Evolutionary conservation across 176 grass and related monocot genomes (phyloP), one percentile per base, ranked within the genome.

Genomic region (Phoenix roebelenii): DNA sequence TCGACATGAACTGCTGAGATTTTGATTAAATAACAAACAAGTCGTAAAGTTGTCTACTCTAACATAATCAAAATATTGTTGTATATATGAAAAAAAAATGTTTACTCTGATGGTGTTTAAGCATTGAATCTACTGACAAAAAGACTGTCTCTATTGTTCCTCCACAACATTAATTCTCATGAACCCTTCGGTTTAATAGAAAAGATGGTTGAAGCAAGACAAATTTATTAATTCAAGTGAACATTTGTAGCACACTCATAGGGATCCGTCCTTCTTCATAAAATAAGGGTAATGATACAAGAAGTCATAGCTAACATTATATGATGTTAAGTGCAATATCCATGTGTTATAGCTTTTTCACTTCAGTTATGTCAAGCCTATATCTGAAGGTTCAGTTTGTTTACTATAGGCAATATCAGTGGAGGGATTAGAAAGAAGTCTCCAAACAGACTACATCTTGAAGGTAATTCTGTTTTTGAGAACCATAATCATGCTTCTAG

Each of bases 371-470:
- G 9, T n/a, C 60, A 28, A 25, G 15, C 16, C 15, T n/a, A 12
- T 30, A 18, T 54, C 24, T 66, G 50, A 66, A 3, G 19, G 48
- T 10, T 51, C 15, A 69, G 7, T 20, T 51, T 60, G 48, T 66
- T 15, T 74, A 55, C 62, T 12, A 25, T 49, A 95, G 85, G 85
- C 85, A 25, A 76, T 84, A 69, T 95, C 80, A 7, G 55, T 79
- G 52, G 71, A 89, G 48, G 90, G 90, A 39, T 71, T 95, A 81
- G 76, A 84, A 75, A 79, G 74, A 80, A 90, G 80, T 59, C 71
- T 89, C 28, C 83, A 89, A 69, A 89, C 90, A 54, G 86, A 95
- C 58, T 95, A 95, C 61, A 82, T 95, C 55, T 66, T 95, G 77
- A 95, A 95, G 83, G 90, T 95, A 81, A 54, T 48, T 69, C 6